These are phyloP conservation scores for Fagopyrum esculentum DNA, from an alignment of 148 eudicot genomes.

Conservation along the genomic window DNA sequence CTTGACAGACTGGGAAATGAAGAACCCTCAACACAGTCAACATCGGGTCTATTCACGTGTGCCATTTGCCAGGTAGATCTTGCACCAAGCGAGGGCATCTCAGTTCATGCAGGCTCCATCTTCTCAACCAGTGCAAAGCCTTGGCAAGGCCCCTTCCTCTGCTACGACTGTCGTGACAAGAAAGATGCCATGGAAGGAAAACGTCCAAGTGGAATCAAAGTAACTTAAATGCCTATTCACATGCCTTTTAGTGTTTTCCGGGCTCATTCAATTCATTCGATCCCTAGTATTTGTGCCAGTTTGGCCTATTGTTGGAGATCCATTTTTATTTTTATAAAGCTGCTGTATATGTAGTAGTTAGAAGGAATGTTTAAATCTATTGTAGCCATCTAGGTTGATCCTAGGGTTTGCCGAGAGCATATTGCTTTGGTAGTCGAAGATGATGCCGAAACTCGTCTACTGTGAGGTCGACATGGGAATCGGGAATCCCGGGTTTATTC, in stretches of 20 bases:
- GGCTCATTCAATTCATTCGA: constrained; percentile 6
- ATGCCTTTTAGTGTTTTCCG: not conserved
- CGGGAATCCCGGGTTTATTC: not conserved
- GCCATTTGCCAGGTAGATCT: constrained; percentile 77
- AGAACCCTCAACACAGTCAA: constrained; percentile 31
- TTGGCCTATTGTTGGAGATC: not conserved
- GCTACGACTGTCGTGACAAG: constrained; percentile 67
- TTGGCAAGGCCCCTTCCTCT: constrained; percentile 93
- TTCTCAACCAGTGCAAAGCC: constrained; percentile 79
- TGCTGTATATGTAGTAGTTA: constrained; percentile 1
- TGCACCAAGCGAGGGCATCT: constrained; percentile 70
- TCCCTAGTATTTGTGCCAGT: not conserved
- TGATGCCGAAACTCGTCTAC: not conserved
- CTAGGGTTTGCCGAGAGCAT: not conserved
- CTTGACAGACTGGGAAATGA: constrained; percentile 60
- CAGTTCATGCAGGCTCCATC: constrained; percentile 86
- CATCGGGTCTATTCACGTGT: constrained; percentile 51
- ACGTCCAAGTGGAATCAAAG: constrained; percentile 77
- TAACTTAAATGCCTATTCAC: constrained; percentile 16
- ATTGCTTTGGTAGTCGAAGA: not conserved
- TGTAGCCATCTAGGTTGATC: constrained; percentile 8
- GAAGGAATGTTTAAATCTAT: not conserved
- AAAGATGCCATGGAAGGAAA: constrained; percentile 98
- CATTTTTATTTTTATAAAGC: not conserved
- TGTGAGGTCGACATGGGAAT: not conserved